Percentiles rank a stretch among this genome's conserved stretches.
These are phyloP conservation scores for Aspergillus sergii DNA, from an alignment of 2,329 filamentous ascomycete genomes.

Conservation along the genomic window DNA sequence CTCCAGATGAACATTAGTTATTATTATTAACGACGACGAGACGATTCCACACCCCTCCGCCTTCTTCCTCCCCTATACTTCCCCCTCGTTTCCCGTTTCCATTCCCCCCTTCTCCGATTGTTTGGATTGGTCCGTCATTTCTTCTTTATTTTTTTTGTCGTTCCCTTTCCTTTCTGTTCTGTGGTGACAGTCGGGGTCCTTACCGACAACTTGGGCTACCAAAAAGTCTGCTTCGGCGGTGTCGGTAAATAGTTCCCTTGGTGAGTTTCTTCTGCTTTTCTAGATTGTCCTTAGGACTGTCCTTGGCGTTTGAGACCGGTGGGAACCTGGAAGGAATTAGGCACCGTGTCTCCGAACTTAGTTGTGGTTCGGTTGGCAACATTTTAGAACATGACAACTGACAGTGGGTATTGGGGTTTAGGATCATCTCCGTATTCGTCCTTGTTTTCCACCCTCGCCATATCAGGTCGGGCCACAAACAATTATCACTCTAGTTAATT, in stretches of 20 bases:
- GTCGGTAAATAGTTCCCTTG: conserved; percentile 1
- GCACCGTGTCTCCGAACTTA: conserved; percentile 4
- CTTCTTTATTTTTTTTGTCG: conserved; percentile 3
- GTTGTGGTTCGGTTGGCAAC: conserved; percentile 14
- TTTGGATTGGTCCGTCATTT: conserved; percentile 1
- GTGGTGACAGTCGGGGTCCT: conserved; percentile 8
- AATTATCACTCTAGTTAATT: conserved; percentile 5
- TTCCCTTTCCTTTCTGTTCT: conserved; percentile 9
- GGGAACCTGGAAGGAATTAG: conserved; percentile 7
- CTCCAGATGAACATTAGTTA: conserved; percentile 6
- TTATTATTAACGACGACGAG: conserved; percentile 8
- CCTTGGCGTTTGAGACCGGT: conserved; percentile 2
- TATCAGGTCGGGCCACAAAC: conserved; percentile 7
- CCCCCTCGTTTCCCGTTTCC: conserved; percentile 4
- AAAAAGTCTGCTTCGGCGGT: conserved; percentile 9
- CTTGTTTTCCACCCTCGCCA: conserved; percentile 6
- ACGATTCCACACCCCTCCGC: conserved; percentile 12
- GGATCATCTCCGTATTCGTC: conserved; percentile 10
- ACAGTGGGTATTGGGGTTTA: conserved; percentile 13
- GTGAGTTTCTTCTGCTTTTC: conserved; percentile 1
- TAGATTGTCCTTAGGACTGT: not conserved
- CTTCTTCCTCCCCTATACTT: conserved; percentile 12
- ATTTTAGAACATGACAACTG: conserved; percentile 18
- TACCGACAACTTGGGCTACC: conserved; percentile 7
- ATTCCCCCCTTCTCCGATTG: not conserved